Percentiles rank a stretch among this genome's conserved stretches.
These are phyloP conservation scores for Quercus parvula DNA, from an alignment of 306 rosid genomes.

Conservation along the genomic window DNA sequence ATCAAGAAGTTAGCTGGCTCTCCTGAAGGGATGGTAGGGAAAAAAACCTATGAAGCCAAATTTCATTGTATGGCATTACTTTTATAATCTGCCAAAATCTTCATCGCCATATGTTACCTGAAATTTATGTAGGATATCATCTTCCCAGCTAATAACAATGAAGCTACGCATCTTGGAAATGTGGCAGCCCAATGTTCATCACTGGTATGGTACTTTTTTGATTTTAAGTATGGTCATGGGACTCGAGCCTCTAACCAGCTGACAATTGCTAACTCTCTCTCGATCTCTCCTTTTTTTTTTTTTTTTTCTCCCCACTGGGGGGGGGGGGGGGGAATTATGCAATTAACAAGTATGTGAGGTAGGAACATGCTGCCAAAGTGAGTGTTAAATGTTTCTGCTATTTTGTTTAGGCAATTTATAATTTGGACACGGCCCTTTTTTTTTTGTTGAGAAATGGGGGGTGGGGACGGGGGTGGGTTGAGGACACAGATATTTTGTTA, in stretches of 20 bases:
- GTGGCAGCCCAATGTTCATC: conserved; percentile 62
- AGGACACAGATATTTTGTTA: neutral
- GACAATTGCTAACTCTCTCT: neutral
- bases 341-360: neutral
- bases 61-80: conserved; percentile 13
- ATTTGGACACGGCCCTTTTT: neutral
- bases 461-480: neutral
- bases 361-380: neutral
- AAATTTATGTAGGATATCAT: conserved; percentile 55
- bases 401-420: neutral
- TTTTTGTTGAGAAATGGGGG: neutral
- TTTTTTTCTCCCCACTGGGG: no score
- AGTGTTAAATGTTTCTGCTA: neutral
- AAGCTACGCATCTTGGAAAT: conserved; percentile 58
- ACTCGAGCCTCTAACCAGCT: neutral
- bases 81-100: neutral
- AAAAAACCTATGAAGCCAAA: conserved; percentile 6
- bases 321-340: neutral
- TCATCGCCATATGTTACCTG: conserved; percentile 13
- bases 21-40: conserved; percentile 73
- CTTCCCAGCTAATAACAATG: conserved; percentile 59
- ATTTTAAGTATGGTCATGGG: neutral
- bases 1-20: conserved; percentile 60
- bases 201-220: conserved; percentile 49
- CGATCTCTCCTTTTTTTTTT: no score